Conservation (phyloP, 208 protist species). For the Crithidia sp. region DNA sequence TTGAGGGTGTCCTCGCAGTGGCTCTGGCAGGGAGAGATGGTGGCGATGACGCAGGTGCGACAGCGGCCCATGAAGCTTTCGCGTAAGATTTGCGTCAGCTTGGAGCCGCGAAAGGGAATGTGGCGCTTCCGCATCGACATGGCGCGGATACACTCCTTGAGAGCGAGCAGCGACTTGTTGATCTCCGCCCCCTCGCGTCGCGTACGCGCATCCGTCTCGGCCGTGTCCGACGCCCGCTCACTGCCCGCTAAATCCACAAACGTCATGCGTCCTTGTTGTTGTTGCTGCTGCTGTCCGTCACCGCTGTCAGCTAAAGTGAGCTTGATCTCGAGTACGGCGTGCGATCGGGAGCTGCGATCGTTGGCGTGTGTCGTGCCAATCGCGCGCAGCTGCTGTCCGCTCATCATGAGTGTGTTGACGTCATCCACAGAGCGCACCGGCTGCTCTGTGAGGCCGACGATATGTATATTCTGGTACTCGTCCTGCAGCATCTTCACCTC, state of each 20-base stretch:
- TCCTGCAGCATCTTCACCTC: slow-evolving; percentile 93
- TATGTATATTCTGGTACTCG: slow-evolving; percentile 88
- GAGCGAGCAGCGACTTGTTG: slow-evolving; percentile 97
- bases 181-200: slow-evolving; percentile 96
- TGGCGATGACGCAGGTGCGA: slow-evolving; percentile 94
- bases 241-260: slow-evolving; percentile 99
- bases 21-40: slow-evolving; percentile 84
- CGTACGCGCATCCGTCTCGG: slow-evolving; percentile 84
- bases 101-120: slow-evolving; percentile 96
- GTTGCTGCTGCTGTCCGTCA: slow-evolving; percentile 19
- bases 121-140: slow-evolving; percentile 92
- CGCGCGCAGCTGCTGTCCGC: slow-evolving; percentile 75
- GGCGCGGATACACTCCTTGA: slow-evolving; percentile 98
- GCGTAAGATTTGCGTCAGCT: slow-evolving; percentile 95
- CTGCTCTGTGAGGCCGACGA: slow-evolving; percentile 91
- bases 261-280: slow-evolving; percentile 89
- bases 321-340: slow-evolving; percentile 86
- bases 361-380: slow-evolving; percentile 90
- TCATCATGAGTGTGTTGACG: slow-evolving; percentile 80
- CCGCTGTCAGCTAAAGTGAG: slow-evolving; percentile 34
- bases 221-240: slow-evolving; percentile 95
- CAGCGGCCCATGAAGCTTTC: slow-evolving; percentile 96
- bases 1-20: slow-evolving; percentile 97
- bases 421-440: slow-evolving; percentile 61
- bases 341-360: slow-evolving; percentile 82